A percentile compares a stretch with the other conserved stretches of the same genome.
Evolutionary conservation across 805 yeast species (phyloP).

Genomic region (Cyberlindnera galapagoensis): DNA sequence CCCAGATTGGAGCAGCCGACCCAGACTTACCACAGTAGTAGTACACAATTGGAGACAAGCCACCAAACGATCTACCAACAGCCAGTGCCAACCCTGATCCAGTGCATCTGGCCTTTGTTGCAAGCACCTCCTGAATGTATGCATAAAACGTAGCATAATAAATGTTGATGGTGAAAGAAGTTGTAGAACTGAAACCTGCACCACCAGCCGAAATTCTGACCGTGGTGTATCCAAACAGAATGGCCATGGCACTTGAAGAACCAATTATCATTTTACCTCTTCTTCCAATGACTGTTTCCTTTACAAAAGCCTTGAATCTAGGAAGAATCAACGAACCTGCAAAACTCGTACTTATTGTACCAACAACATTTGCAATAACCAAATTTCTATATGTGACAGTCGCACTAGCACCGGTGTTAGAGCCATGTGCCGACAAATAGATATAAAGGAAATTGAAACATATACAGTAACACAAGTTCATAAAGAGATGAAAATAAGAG

Average conservation of each 20-base stretch:
- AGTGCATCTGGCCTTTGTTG: constrained; percentile 46
- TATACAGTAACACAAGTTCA: constrained; percentile 47
- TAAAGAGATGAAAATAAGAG: constrained; percentile 39
- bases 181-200: constrained; percentile 42
- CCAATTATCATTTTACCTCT: constrained; percentile 51
- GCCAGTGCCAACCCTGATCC: constrained; percentile 56
- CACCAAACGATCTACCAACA: constrained; percentile 44
- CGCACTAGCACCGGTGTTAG: constrained; percentile 34
- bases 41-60: constrained; percentile 52
- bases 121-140: constrained; percentile 60
- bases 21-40: constrained; percentile 38
- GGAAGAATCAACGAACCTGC: constrained; percentile 31
- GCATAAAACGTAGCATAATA: constrained; percentile 58
- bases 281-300: constrained; percentile 35
- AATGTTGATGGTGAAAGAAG: constrained; percentile 41
- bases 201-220: constrained; percentile 47
- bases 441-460: constrained; percentile 47
- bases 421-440: constrained; percentile 44
- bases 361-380: constrained; percentile 36
- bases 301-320: constrained; percentile 11
- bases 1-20: constrained; percentile 56
- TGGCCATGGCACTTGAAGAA: constrained; percentile 46
- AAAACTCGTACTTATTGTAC: constrained; percentile 43
- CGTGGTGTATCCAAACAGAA: constrained; percentile 57
- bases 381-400: constrained; percentile 41